Evolutionary conservation across 2,329 filamentous ascomycete species (phyloP), one percentile per base, ranked within the genome.

Genomic region (Chaetomium olivaceum): DNA sequence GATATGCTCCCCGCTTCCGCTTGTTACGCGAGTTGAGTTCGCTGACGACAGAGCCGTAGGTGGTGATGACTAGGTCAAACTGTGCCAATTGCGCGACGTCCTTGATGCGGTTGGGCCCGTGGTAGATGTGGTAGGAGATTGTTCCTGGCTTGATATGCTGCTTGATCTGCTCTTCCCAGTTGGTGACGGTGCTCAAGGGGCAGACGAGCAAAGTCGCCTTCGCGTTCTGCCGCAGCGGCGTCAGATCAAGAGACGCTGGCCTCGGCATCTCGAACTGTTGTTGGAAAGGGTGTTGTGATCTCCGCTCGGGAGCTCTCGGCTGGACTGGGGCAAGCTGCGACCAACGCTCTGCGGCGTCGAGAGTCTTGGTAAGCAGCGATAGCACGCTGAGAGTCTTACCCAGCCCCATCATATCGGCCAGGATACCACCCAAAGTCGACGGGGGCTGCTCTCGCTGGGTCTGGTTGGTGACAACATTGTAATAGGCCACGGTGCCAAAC

Each of bases 91-190:
- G 85, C 7, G 84, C 81, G 0, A 87, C 77, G 69, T 93, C 87
- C 67, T 89, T 90, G 68, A 86, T 88, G 7, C 95, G 87, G 71
- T 87, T 89, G 0, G 87, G 81, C 2, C 95, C 95, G 75, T 99
- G 95, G 70, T 97, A 98, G 62, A 95, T 86, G 74, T 95, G 92
- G 73, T 87, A 92, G 1, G 81, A 88, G 21, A 98, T 74, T 8
- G 84, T 79, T 0, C 82, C 84, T 0, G 85, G 82, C 58, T 85
- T 82, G 55, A 96, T 81, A 76, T 99, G 95, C 65, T 91, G 85
- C 72, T 90, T 90, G 67, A 98, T 91, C 77, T 99, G 95, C 71
- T 93, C 88, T 72, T 94, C 90, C 95, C 95, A 99, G 73, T 98
- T 99, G 29, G 90, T 89, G 65, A 98, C 88, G 0, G 94, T 95